Evolutionary conservation across 2,329 filamentous ascomycete species (phyloP).

Genomic region (Fusarium lyarnte): DNA sequence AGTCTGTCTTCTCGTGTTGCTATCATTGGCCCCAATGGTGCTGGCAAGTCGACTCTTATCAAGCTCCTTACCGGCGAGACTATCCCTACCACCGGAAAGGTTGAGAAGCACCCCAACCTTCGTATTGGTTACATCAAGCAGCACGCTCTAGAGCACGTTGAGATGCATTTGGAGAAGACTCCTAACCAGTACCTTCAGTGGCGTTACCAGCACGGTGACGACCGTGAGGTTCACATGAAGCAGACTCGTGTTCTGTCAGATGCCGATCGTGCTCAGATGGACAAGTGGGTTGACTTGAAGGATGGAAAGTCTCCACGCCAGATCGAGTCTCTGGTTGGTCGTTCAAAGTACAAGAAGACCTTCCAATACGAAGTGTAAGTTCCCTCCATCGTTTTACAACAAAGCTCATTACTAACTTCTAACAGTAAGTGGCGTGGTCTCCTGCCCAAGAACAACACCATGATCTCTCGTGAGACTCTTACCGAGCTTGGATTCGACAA

Average conservation of each 20-base stretch:
- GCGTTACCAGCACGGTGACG: constrained; percentile 97
- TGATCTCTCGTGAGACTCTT: constrained; percentile 93
- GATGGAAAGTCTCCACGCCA: constrained; percentile 82
- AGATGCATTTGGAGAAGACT: constrained; percentile 99
- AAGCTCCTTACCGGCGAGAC: constrained; percentile 95
- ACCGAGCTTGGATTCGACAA: constrained; percentile 88
- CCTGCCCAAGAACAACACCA: constrained; percentile 91
- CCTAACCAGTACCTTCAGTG: constrained; percentile 99
- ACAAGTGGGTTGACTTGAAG: constrained; percentile 84
- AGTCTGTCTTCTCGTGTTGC: constrained; percentile 91
- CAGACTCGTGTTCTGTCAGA: constrained; percentile 91
- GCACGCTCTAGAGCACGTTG: constrained; percentile 97
- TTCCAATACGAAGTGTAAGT: constrained; percentile 96
- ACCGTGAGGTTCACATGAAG: constrained; percentile 97
- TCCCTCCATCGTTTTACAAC: not conserved
- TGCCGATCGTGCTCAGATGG: constrained; percentile 89
- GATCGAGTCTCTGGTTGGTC: constrained; percentile 90
- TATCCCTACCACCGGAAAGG: constrained; percentile 82
- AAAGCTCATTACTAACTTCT: constrained; percentile 41
- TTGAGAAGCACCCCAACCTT: constrained; percentile 98
- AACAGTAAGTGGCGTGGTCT: constrained; percentile 86
- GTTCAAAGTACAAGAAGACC: constrained; percentile 98
- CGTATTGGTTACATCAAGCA: constrained; percentile 99
- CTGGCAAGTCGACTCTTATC: constrained; percentile 97
- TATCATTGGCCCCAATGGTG: constrained; percentile 97